Percentiles rank a stretch among this genome's conserved stretches.
Evolutionary conservation across 768 basidiomycete species (phyloP).

Genomic region (Mycena vitilis): DNA sequence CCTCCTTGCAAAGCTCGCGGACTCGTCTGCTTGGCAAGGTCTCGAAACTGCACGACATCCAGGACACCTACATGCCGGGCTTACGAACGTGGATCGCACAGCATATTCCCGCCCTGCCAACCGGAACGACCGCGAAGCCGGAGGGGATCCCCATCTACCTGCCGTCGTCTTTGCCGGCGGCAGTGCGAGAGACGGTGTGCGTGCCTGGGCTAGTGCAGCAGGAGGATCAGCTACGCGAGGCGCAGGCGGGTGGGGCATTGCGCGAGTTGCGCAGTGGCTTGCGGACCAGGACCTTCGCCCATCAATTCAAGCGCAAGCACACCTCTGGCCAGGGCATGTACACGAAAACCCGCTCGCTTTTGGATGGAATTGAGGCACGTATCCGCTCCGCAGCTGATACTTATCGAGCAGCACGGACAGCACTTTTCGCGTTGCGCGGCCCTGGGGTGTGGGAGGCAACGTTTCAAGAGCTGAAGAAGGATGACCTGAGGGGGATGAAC

Average conservation of each 20-base stretch:
- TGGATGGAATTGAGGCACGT: slow-evolving; percentile 26
- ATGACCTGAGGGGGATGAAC: slow-evolving; percentile 31
- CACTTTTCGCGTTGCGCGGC: slow-evolving; percentile 26
- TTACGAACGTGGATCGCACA: not conserved
- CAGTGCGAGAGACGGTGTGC: slow-evolving; percentile 15
- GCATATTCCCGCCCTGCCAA: not conserved
- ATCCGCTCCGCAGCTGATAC: not conserved
- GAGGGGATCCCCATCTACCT: slow-evolving; percentile 34
- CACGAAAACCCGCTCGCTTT: slow-evolving; percentile 24
- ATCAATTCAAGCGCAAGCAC: slow-evolving; percentile 35
- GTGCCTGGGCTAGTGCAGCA: slow-evolving; percentile 25
- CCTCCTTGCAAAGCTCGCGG: not conserved
- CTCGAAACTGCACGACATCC: not conserved
- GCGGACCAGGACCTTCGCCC: slow-evolving; percentile 31
- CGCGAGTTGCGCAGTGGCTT: slow-evolving; percentile 31
- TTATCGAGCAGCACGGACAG: slow-evolving; percentile 15
- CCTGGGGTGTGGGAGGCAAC: slow-evolving; percentile 29
- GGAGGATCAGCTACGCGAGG: slow-evolving; percentile 37
- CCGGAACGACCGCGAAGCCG: slow-evolving; percentile 16
- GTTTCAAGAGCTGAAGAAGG: slow-evolving; percentile 16
- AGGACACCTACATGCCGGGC: slow-evolving; percentile 1
- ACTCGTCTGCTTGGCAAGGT: not conserved
- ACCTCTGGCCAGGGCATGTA: slow-evolving; percentile 31
- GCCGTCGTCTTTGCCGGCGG: slow-evolving; percentile 34
- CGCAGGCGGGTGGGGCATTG: slow-evolving; percentile 37